A percentile compares a stretch with the other conserved stretches of the same genome.
Conservation (phyloP, 2,329 filamentous ascomycete genomes). For the Fusarium nisikadoi region DNA sequence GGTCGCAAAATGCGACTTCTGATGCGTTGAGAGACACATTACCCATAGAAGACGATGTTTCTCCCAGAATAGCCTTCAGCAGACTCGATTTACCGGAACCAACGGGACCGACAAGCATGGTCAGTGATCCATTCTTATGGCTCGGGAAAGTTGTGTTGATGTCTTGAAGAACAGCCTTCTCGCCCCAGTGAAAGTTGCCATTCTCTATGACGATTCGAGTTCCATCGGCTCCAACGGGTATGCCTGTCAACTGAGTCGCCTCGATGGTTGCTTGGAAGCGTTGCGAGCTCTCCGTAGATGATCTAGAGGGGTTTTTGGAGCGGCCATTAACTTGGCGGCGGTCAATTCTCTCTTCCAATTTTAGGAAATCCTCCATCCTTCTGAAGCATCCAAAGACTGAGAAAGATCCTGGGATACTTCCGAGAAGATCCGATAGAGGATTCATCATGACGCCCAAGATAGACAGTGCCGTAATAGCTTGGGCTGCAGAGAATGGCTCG, state of each 20-base stretch:
- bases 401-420: slow-evolving; percentile 43
- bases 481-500: slow-evolving; percentile 44
- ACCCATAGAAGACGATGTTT: slow-evolving; percentile 36
- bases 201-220: slow-evolving; percentile 32
- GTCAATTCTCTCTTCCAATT: slow-evolving; percentile 41
- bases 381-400: slow-evolving; percentile 46
- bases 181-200: slow-evolving; percentile 45
- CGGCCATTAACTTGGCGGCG: slow-evolving; percentile 25
- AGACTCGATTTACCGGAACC: slow-evolving; percentile 49
- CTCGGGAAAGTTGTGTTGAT: slow-evolving; percentile 39
- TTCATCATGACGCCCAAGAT: slow-evolving; percentile 46
- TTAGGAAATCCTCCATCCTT: slow-evolving; percentile 47
- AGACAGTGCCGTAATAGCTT: slow-evolving; percentile 47
- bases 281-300: neutral
- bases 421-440: slow-evolving; percentile 41
- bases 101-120: slow-evolving; percentile 48
- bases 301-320: neutral
- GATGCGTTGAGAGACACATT: slow-evolving; percentile 36
- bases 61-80: slow-evolving; percentile 47
- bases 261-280: slow-evolving; percentile 14
- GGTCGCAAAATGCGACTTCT: slow-evolving; percentile 46
- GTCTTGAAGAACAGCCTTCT: slow-evolving; percentile 39
- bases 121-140: slow-evolving; percentile 38
- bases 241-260: slow-evolving; percentile 3
- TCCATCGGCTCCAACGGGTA: neutral